Evolutionary conservation across 495 filamentous ascomycete species (phyloP), one percentile per base, ranked within the genome.

Genomic region (Aspergillus steynii): DNA sequence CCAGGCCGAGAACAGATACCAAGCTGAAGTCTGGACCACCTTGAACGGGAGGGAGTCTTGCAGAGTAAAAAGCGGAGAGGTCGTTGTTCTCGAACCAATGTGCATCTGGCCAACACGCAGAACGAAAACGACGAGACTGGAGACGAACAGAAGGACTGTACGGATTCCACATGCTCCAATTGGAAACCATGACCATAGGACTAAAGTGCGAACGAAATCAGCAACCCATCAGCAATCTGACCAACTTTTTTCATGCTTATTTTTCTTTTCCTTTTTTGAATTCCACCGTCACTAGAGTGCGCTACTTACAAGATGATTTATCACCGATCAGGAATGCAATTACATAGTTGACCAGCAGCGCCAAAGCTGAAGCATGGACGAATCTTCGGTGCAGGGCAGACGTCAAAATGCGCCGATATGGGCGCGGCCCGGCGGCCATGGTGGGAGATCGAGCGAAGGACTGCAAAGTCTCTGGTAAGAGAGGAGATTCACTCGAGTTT

Each of bases 321-420:
- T 83, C 83, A 12, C 87, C 88, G 62, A 96, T 82, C 42, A 85
- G 69, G 62, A 96, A 72, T 55, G 90, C 81, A 63, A 90, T 83
- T n/a, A 84, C 28, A 72, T 96, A 98, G 74, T 90, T 91, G 61
- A 91, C 75, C 15, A 80, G 72, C 14, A 94, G 68, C 7, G 90
- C 73, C 46, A 91, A 70, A 37, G 83, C 73, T 50, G 88, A 88
- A 32, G 92, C 90, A 56, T 84, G 83, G 47, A 87, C 86, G 79
- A 97, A 98, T 60, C 92, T 83, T 64, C 91, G 83, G 72, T 99
- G 95, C 56, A 98, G 77, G 47, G 90, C 84, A 37, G 95, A 93
- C 46, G 94, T 96, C 59, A 98, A 76, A 73, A 96, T 93, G 68
- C 96, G 90, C 78, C 93, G 87, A 70, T 97, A 97, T 47, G 83